Evolutionary conservation across 352 stramenopile genomes (phyloP), one percentile per base, ranked within the genome.

Genomic region (Pythium brassicae): DNA sequence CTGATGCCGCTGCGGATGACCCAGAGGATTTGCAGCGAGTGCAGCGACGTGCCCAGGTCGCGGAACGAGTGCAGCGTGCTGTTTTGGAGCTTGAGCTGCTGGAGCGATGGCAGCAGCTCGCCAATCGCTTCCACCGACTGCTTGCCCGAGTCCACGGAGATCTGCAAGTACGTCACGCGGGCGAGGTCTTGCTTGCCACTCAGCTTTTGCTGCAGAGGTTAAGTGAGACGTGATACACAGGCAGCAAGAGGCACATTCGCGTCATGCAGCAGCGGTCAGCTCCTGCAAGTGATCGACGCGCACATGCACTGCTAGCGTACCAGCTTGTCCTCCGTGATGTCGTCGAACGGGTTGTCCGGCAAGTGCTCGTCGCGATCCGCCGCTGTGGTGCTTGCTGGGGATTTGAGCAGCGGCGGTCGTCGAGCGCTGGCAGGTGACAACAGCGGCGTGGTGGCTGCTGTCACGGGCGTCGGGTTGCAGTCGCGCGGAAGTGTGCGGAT

Each of bases 61-160:
- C 87, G 72, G 53, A 96, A 92, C 57, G 76, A 93, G 32, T 69
- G 66, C 8, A 95, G 55, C 6, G 62, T 66, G 66, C 86, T 96
- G 34, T 79, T 62, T 39, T 74, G 58, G 25, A 96, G 63, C 17
- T 70, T 67, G 22, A 96, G 62, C 35, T 86, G 73, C 52, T 81
- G 68, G 10, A 96, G 57, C 22, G 82, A 80, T 10, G 86, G 83
- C 26, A 96, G 61, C 5, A 95, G 55, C 55, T 93, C 78, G 15
- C 78, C 81, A 42, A 96, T 78, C 9, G 83, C 69, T 52, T 92
- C 83, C 9, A 93, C 65, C n/a, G 83, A 92, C 44, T 96, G 85
- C 50, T 87, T 87, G 27, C 61, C 63, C 17, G 82, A 84, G 61
- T 96, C 82, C 3, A 96, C 68, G 2, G 74, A 72, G 23, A 96